A percentile compares a stretch with the other conserved stretches of the same genome.
Conservation (phyloP, 306 rosid genomes). For the Sechiopsis laciniata region DNA sequence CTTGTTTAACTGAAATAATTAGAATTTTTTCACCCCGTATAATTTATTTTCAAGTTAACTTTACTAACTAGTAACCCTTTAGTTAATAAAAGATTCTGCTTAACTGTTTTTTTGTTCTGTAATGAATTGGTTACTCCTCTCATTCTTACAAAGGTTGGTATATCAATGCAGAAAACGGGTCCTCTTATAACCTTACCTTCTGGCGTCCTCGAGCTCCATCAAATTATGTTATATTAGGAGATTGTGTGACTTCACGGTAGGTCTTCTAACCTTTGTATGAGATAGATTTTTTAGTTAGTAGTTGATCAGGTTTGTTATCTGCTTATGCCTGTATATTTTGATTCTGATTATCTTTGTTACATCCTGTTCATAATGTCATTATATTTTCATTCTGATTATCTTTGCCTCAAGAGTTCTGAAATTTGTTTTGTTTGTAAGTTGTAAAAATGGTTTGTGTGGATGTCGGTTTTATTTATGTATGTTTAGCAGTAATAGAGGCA, state of each 20-base stretch:
- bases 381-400: too few relatives aligned
- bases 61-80: background rate
- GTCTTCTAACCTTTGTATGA: background rate
- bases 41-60: background rate
- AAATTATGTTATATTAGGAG: constrained; percentile 86
- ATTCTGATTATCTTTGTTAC: background rate
- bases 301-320: too few relatives aligned
- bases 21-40: background rate
- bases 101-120: background rate
- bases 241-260: constrained; percentile 91
- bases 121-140: constrained; percentile 17
- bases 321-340: background rate
- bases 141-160: constrained; percentile 14
- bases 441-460: background rate
- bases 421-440: background rate
- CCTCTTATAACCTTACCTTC: constrained; percentile 57
- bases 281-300: background rate
- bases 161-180: constrained; percentile 48
- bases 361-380: background rate
- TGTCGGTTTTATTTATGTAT: background rate
- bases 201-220: constrained; percentile 97
- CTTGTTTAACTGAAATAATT: constrained; percentile 17
- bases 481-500: background rate
- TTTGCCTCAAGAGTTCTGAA: background rate
- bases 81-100: background rate